Evolutionary conservation across 139 green algal species (phyloP).

Genomic region (Closterium sp.): DNA sequence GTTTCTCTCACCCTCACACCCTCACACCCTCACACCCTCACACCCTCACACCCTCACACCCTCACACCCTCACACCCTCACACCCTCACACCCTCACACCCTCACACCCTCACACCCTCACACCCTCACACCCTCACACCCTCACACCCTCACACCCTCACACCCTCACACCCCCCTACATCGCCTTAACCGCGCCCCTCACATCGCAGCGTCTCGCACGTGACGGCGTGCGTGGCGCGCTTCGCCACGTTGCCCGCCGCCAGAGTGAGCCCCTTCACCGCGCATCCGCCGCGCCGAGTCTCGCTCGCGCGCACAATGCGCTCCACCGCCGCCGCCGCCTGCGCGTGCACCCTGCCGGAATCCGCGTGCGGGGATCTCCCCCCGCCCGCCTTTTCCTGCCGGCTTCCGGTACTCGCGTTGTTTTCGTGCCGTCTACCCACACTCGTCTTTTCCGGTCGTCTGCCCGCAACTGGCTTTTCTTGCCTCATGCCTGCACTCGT

Average conservation of each 20-base stretch:
- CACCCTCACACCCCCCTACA: too few relatives aligned
- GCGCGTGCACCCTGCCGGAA: constrained; percentile 18
- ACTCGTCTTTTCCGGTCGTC: not conserved
- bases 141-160: too few relatives aligned
- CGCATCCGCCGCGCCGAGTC: constrained; percentile 27
- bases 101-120: too few relatives aligned
- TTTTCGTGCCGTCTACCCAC: not conserved
- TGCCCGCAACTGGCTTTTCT: not conserved
- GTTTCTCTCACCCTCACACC: too few relatives aligned
- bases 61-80: too few relatives aligned
- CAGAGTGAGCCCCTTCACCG: constrained; percentile 76
- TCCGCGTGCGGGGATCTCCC: not conserved
- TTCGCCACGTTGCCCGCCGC: constrained; percentile 72
- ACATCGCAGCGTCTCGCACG: constrained; percentile 80
- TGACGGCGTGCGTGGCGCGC: constrained; percentile 85
- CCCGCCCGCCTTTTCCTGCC: not conserved
- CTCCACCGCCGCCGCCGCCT: constrained; percentile 26
- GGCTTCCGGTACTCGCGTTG: not conserved
- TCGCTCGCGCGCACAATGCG: constrained; percentile 1
- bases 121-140: too few relatives aligned
- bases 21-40: too few relatives aligned
- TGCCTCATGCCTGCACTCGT: not conserved
- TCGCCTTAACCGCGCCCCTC: too few relatives aligned
- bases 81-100: not conserved
- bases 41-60: too few relatives aligned